A percentile compares a stretch with the other conserved stretches of the same genome.
Evolutionary conservation across 306 rosid species (phyloP).

Genomic region (Cercis canadensis): DNA sequence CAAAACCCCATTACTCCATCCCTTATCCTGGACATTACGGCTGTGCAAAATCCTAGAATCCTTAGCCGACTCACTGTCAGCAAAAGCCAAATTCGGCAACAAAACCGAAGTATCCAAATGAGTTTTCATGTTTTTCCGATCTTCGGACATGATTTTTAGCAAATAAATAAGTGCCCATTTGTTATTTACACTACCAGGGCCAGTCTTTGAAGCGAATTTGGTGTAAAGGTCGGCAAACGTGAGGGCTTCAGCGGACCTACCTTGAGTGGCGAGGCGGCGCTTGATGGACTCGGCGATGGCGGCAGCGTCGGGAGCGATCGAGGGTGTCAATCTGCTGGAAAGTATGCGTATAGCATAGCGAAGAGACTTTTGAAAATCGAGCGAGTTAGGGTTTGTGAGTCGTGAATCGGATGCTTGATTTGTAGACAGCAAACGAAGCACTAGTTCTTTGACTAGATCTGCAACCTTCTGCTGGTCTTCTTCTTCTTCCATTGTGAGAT

Average conservation of each 20-base stretch:
- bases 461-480: constrained; percentile 79
- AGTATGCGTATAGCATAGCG: constrained; percentile 89
- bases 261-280: constrained; percentile 88
- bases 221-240: constrained; percentile 84
- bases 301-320: constrained; percentile 84
- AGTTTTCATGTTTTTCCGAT: constrained; percentile 47
- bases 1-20: constrained; percentile 74
- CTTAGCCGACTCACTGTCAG: constrained; percentile 43
- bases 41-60: constrained; percentile 43
- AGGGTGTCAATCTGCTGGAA: constrained; percentile 77
- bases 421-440: constrained; percentile 67
- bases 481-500: constrained; percentile 75
- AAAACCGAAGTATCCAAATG: constrained; percentile 59
- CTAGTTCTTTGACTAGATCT: constrained; percentile 87
- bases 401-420: constrained; percentile 52
- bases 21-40: constrained; percentile 42
- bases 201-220: constrained; percentile 70
- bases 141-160: constrained; percentile 75
- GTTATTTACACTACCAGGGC: constrained; percentile 76
- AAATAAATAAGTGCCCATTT: constrained; percentile 91
- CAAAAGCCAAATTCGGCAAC: constrained; percentile 61
- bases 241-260: constrained; percentile 90
- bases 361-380: constrained; percentile 61
- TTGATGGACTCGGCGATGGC: constrained; percentile 90
- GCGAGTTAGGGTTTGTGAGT: constrained; percentile 51